Evolutionary conservation across 2,329 filamentous ascomycete species (phyloP).

Genomic region (Ceratocystis papillata): DNA sequence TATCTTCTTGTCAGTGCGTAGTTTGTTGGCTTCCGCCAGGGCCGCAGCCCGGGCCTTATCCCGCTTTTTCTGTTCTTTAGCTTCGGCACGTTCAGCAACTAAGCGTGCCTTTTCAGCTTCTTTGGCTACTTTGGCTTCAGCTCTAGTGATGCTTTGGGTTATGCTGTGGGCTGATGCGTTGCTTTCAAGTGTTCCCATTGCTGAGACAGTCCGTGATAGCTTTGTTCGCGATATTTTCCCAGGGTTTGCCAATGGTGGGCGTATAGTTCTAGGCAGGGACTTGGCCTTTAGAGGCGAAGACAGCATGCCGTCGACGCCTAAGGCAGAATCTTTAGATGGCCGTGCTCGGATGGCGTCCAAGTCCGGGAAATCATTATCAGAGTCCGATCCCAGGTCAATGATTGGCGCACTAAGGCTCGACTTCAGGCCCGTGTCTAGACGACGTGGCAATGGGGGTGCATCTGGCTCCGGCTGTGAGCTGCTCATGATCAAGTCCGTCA

Average conservation of each 20-base stretch:
- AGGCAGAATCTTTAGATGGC: background rate
- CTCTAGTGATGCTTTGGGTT: background rate
- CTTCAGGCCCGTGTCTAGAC: background rate
- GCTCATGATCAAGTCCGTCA: constrained; percentile 8
- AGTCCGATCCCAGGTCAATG: constrained; percentile 6
- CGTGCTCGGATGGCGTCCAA: background rate
- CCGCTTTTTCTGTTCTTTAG: constrained; percentile 11
- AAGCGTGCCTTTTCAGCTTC: constrained; percentile 44
- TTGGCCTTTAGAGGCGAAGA: background rate
- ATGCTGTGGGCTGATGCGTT: background rate
- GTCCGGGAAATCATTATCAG: constrained; percentile 7
- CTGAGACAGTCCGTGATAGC: background rate
- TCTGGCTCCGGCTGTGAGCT: constrained; percentile 13
- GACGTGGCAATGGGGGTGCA: background rate
- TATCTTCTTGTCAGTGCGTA: constrained; percentile 60
- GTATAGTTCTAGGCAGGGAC: background rate
- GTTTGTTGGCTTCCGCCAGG: constrained; percentile 61
- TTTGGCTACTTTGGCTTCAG: constrained; percentile 36
- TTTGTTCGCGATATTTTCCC: background rate
- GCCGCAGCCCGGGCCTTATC: constrained; percentile 51
- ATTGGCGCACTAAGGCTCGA: constrained; percentile 7
- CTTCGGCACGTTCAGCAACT: background rate
- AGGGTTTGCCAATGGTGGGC: background rate
- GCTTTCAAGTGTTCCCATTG: background rate
- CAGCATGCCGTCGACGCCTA: background rate